Conservation (phyloP, 2,329 filamentous ascomycete species). For the Bipolaris cookei region DNA sequence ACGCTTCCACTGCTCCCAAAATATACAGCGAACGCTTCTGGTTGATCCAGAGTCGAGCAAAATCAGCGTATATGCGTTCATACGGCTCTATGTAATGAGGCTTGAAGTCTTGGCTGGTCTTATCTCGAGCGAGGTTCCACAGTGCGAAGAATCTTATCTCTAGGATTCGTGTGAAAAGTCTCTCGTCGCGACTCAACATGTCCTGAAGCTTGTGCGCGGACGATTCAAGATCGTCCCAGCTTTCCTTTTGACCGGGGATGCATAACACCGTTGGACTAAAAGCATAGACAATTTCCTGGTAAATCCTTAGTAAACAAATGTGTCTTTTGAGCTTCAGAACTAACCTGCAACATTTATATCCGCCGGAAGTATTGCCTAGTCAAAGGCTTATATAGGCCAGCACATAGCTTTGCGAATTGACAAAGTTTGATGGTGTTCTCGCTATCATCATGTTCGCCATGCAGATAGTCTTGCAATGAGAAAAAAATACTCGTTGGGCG, state of each 20-base stretch:
- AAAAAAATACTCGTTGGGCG: not conserved
- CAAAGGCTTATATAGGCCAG: not conserved
- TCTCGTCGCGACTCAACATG: not conserved
- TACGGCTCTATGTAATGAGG: not conserved
- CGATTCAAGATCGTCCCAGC: not conserved
- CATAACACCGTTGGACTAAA: not conserved
- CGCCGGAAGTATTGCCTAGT: not conserved
- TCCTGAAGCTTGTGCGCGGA: not conserved
- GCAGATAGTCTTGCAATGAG: not conserved
- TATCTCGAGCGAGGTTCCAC: not conserved
- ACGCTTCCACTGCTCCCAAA: not conserved
- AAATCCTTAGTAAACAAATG: not conserved
- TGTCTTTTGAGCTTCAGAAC: not conserved
- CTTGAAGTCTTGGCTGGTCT: not conserved
- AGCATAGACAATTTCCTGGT: not conserved
- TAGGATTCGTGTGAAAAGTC: not conserved
- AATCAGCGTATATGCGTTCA: not conserved
- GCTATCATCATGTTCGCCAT: not conserved
- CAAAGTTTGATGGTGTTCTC: not conserved
- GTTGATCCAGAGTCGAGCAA: not conserved
- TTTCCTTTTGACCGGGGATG: not conserved
- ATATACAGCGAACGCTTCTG: not conserved
- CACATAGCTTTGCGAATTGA: not conserved
- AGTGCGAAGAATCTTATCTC: slow-evolving; percentile 1
- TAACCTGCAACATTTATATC: not conserved